Conservation (phyloP, 2,329 filamentous ascomycete species). For the Talaromyces islandicus region DNA sequence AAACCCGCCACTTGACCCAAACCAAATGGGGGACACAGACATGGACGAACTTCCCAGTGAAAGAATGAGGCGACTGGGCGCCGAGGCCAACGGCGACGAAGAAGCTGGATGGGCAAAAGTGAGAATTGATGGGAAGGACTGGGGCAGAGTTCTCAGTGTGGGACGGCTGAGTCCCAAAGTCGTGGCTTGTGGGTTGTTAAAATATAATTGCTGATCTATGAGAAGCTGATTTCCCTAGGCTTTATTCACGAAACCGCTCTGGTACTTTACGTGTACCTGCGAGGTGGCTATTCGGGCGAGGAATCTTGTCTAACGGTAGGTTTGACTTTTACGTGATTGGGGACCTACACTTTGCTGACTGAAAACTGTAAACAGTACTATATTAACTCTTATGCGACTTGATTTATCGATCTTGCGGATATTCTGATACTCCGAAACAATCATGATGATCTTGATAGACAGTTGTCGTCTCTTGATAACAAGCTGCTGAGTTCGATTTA, state of each 20-base stretch:
- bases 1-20: constrained; percentile 81
- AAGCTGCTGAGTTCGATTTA: background rate
- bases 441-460: background rate
- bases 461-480: background rate
- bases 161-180: constrained; percentile 83
- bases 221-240: constrained; percentile 18
- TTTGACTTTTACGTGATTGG: constrained; percentile 1
- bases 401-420: background rate
- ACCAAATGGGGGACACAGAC: constrained; percentile 58
- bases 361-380: constrained; percentile 5
- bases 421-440: background rate
- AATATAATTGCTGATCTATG: background rate
- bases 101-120: constrained; percentile 85
- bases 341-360: background rate
- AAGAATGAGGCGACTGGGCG: constrained; percentile 58
- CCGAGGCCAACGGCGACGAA: constrained; percentile 53
- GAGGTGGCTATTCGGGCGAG: constrained; percentile 34
- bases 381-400: constrained; percentile 11
- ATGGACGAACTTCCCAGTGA: constrained; percentile 78
- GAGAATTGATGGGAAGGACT: constrained; percentile 86
- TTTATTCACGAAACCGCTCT: constrained; percentile 42
- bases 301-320: constrained; percentile 43
- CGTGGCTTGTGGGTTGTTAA: constrained; percentile 65
- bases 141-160: constrained; percentile 90
- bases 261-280: constrained; percentile 42